These are phyloP conservation scores for Lithocarpus polystachyus DNA, from an alignment of 306 rosid species.

Conservation along the genomic window DNA sequence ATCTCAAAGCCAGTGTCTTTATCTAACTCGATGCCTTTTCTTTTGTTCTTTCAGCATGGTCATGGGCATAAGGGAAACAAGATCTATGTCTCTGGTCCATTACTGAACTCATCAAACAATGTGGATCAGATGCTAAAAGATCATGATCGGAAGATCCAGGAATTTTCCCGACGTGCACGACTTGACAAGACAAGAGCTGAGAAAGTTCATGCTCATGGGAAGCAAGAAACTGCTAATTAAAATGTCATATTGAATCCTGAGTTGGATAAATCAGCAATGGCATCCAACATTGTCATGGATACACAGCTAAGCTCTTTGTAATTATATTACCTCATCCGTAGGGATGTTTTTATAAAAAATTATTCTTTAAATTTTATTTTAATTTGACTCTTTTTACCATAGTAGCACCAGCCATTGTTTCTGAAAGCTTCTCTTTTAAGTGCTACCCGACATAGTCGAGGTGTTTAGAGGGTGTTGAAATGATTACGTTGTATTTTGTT, in stretches of 20 bases:
- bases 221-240: constrained; percentile 18
- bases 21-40: constrained; percentile 1
- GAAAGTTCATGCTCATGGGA: constrained; percentile 16
- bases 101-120: constrained; percentile 64
- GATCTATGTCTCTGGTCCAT: constrained; percentile 75
- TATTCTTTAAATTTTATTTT: background rate
- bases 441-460: background rate
- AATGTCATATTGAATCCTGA: background rate
- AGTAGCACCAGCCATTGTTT: background rate
- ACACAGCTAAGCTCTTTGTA: background rate
- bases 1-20: background rate
- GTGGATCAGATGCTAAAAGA: constrained; percentile 76
- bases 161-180: constrained; percentile 64
- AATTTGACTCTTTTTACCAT: background rate
- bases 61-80: constrained; percentile 47
- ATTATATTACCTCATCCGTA: background rate
- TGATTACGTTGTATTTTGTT: background rate
- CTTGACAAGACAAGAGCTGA: constrained; percentile 34
- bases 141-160: constrained; percentile 72
- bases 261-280: background rate
- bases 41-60: constrained; percentile 44
- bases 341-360: too few species aligned
- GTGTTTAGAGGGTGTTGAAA: background rate
- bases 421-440: background rate
- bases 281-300: background rate